Evolutionary conservation across 495 filamentous ascomycete species (phyloP).

Genomic region (Penicillium taxi): DNA sequence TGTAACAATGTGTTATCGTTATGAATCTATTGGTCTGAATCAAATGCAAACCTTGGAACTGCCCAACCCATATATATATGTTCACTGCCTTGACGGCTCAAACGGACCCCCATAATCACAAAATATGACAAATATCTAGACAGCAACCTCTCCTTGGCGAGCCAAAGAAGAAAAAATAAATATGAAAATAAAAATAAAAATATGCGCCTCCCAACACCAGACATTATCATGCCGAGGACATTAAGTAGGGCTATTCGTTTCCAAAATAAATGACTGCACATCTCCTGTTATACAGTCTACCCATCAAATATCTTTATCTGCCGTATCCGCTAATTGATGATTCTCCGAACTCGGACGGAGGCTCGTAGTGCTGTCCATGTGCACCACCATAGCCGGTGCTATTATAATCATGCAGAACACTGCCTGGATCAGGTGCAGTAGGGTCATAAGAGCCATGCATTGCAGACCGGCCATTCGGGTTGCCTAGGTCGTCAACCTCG

Average conservation of each 20-base stretch:
- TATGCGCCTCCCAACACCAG: conserved; percentile 33
- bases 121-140: conserved; percentile 9
- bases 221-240: conserved; percentile 28
- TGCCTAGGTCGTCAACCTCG: conserved; percentile 36
- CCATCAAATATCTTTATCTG: conserved; percentile 9
- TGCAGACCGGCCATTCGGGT: conserved; percentile 26
- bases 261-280: conserved; percentile 7
- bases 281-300: conserved; percentile 1
- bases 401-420: conserved; percentile 36
- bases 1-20: not conserved
- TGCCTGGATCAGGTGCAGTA: conserved; percentile 23
- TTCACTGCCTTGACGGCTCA: too few species aligned
- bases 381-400: conserved; percentile 41
- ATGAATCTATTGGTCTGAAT: conserved; percentile 14
- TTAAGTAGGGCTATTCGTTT: conserved; percentile 20
- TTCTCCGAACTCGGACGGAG: conserved; percentile 19
- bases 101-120: too few species aligned
- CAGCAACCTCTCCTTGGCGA: conserved; percentile 3
- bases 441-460: conserved; percentile 36
- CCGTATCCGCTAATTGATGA: conserved; percentile 19
- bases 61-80: too few species aligned
- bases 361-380: conserved; percentile 35
- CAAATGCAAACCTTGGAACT: conserved; percentile 10
- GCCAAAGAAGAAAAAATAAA: conserved; percentile 1
- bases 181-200: conserved; percentile 17